Conservation (phyloP, 176 grass and related monocot species). For the Elaeis guineensis region DNA sequence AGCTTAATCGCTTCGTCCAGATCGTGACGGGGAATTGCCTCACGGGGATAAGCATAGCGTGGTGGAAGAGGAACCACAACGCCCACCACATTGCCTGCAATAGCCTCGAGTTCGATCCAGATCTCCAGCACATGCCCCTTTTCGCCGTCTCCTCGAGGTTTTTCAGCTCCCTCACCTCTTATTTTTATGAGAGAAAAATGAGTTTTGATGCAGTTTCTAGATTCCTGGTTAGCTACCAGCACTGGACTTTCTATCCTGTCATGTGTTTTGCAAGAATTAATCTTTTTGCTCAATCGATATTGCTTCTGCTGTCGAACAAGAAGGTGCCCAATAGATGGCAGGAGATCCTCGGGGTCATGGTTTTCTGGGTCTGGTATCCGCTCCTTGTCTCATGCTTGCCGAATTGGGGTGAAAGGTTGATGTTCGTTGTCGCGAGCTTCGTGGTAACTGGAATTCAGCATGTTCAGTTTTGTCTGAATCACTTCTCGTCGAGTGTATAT, state of each 20-base stretch:
- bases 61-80: constrained; percentile 99
- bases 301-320: constrained; percentile 32
- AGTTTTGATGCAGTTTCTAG: not conserved
- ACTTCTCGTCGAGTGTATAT: constrained; percentile 75
- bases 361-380: constrained; percentile 90
- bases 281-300: constrained; percentile 45
- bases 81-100: constrained; percentile 91
- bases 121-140: constrained; percentile 92
- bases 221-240: constrained; percentile 87
- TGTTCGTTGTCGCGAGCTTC: constrained; percentile 64
- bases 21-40: constrained; percentile 76
- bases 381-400: constrained; percentile 64
- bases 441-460: constrained; percentile 74
- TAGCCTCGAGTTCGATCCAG: constrained; percentile 85
- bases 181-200: not conserved
- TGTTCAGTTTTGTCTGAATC: constrained; percentile 86
- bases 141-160: constrained; percentile 64
- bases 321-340: constrained; percentile 35
- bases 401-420: constrained; percentile 70
- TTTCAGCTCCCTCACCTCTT: not conserved
- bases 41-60: constrained; percentile 80
- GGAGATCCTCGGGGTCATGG: constrained; percentile 51
- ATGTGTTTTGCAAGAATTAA: constrained; percentile 87
- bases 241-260: constrained; percentile 90
- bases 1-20: constrained; percentile 50